Percentiles rank a stretch among this genome's conserved stretches.
Conservation (phyloP, 208 protist genomes). For the Trypanosoma congolense region DNA sequence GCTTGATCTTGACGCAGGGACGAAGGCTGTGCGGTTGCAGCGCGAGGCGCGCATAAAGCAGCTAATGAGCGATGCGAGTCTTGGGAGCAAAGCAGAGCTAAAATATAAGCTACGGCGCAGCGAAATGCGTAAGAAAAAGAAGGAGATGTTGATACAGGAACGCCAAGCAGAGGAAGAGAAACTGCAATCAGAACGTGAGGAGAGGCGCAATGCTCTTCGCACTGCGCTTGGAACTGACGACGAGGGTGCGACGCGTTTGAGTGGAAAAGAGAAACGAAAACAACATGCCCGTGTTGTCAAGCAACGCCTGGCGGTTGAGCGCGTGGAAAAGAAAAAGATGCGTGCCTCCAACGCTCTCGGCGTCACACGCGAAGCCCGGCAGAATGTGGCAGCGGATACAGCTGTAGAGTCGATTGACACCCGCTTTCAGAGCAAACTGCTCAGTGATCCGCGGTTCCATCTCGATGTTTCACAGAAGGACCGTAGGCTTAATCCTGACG, state of each 20-base stretch:
- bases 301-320: slow-evolving; percentile 58
- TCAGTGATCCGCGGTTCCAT: slow-evolving; percentile 82
- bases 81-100: slow-evolving; percentile 64
- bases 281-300: slow-evolving; percentile 64
- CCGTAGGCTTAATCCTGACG: slow-evolving; percentile 51
- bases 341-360: slow-evolving; percentile 59
- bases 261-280: slow-evolving; percentile 73
- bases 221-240: slow-evolving; percentile 57
- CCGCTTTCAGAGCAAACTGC: slow-evolving; percentile 80
- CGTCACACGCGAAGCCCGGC: slow-evolving; percentile 42
- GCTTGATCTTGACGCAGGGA: slow-evolving; percentile 76
- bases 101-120: slow-evolving; percentile 86
- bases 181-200: slow-evolving; percentile 32
- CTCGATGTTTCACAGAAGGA: slow-evolving; percentile 73
- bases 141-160: slow-evolving; percentile 62
- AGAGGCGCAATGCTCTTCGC: slow-evolving; percentile 46
- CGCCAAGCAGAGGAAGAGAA: slow-evolving; percentile 49
- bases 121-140: slow-evolving; percentile 84
- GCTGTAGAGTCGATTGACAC: slow-evolving; percentile 59
- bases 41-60: slow-evolving; percentile 55
- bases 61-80: slow-evolving; percentile 51
- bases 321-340: slow-evolving; percentile 60
- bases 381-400: slow-evolving; percentile 26
- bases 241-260: slow-evolving; percentile 32
- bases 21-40: slow-evolving; percentile 67